These are phyloP conservation scores for Teratosphaeria nubilosa DNA, from an alignment of 2,329 filamentous ascomycete species.

Conservation along the genomic window DNA sequence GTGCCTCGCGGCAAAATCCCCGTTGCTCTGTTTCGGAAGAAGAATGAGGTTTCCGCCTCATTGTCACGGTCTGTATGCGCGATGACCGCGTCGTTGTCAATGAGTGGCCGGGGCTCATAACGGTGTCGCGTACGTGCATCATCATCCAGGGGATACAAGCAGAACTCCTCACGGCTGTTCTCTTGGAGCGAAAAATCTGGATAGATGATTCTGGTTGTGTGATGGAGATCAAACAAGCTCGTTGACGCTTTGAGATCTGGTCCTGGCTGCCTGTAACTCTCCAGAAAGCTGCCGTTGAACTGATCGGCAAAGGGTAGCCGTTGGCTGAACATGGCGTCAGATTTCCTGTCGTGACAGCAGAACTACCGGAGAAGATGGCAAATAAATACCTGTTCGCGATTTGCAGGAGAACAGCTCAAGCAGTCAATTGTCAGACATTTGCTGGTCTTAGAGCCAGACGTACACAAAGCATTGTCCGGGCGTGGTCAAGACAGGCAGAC, in stretches of 20 bases:
- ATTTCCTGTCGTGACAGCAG: no score
- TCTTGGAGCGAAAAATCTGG: neutral
- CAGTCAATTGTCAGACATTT: neutral
- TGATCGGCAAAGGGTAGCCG: no score
- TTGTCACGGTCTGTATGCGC: neutral
- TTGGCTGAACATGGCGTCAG: no score
- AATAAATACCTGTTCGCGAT: neutral
- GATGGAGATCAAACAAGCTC: neutral
- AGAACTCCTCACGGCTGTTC: neutral
- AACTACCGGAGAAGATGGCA: no score
- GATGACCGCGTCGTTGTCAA: neutral
- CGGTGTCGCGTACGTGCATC: neutral
- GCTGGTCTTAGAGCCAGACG: neutral
- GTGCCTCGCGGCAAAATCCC: neutral
- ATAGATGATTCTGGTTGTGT: neutral
- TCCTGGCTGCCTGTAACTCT: no score
- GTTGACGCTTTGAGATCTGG: no score
- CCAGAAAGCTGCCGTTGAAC: no score
- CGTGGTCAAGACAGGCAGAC: neutral
- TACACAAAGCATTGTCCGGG: neutral
- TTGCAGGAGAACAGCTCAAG: neutral
- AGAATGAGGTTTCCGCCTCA: neutral
- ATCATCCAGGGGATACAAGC: neutral
- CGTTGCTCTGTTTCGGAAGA: neutral
- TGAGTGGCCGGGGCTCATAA: neutral